Conservation (phyloP, 140 eudicot genomes). For the Bidens hawaiensis region DNA sequence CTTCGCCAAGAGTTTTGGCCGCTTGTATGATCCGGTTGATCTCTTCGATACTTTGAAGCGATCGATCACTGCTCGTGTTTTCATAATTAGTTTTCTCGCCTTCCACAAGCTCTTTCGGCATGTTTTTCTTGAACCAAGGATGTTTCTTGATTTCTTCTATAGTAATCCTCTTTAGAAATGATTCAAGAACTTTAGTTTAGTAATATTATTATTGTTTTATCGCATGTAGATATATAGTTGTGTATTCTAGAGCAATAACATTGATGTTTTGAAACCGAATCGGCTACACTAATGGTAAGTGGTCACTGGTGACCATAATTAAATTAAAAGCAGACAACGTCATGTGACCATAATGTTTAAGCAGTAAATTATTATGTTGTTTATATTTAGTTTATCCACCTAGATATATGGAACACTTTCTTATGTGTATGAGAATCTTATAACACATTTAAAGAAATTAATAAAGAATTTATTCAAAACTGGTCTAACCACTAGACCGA, state of each 20-base stretch:
- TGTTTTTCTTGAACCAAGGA: slow-evolving; percentile 64
- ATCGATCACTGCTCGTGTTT: slow-evolving; percentile 16
- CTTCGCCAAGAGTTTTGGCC: slow-evolving; percentile 53
- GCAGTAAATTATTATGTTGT: no score
- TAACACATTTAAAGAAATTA: no score
- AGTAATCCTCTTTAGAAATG: slow-evolving; percentile 47
- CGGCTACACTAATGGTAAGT: no score
- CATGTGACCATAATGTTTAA: no score
- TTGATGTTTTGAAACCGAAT: no score
- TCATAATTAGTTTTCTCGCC: slow-evolving; percentile 45
- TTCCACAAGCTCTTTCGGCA: slow-evolving; percentile 63
- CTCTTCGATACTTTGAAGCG: slow-evolving; percentile 56
- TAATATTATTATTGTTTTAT: not conserved
- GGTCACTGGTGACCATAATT: no score
- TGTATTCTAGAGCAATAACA: not conserved
- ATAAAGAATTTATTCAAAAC: no score
- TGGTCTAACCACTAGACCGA: no score
- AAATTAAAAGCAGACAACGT: no score
- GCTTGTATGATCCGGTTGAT: slow-evolving; percentile 60
- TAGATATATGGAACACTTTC: no score
- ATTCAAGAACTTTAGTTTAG: slow-evolving; percentile 16
- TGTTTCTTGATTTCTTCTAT: slow-evolving; percentile 65
- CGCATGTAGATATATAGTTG: not conserved
- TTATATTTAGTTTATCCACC: no score
- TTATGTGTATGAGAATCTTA: no score